These are phyloP conservation scores for Ustilago nuda DNA, from an alignment of 1,284 basidiomycete genomes.

Conservation along the genomic window DNA sequence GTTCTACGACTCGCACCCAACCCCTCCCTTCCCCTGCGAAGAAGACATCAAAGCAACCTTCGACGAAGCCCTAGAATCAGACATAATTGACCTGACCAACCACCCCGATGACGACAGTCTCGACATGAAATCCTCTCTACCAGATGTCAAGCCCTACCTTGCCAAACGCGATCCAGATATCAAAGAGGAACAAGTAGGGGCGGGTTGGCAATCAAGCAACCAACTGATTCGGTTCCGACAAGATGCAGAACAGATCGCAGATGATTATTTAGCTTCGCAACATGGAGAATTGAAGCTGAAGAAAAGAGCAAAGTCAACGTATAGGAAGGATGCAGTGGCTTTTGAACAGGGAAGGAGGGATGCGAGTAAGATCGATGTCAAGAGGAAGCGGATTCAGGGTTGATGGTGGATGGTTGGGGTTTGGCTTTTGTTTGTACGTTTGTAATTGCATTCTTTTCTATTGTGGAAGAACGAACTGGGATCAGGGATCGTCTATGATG, in stretches of 20 bases:
- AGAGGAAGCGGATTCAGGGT: slow-evolving; percentile 40
- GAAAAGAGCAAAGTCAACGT: slow-evolving; percentile 33
- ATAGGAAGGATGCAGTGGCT: slow-evolving; percentile 32
- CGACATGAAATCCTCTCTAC: slow-evolving; percentile 3
- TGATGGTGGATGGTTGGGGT: background rate
- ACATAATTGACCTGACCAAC: slow-evolving; percentile 20
- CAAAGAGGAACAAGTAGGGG: slow-evolving; percentile 8
- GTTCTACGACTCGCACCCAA: slow-evolving; percentile 16
- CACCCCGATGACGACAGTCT: slow-evolving; percentile 1
- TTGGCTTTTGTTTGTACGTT: too few relatives aligned
- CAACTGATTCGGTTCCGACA: slow-evolving; percentile 52
- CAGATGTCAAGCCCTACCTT: too few relatives aligned
- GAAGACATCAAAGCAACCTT: slow-evolving; percentile 28
- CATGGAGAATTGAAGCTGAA: slow-evolving; percentile 42
- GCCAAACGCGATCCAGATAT: slow-evolving; percentile 11
- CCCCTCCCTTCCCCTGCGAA: background rate
- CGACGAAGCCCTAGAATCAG: slow-evolving; percentile 30
- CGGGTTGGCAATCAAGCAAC: slow-evolving; percentile 35
- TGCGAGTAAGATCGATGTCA: slow-evolving; percentile 54
- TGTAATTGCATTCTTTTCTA: too few relatives aligned
- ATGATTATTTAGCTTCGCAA: slow-evolving; percentile 41
- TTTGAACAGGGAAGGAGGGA: slow-evolving; percentile 48
- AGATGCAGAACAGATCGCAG: slow-evolving; percentile 51
- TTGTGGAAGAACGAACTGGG: too few relatives aligned
- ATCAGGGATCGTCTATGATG: too few relatives aligned